Conservation (phyloP, 768 basidiomycete species). For the Tricholoma furcatifolium region DNA sequence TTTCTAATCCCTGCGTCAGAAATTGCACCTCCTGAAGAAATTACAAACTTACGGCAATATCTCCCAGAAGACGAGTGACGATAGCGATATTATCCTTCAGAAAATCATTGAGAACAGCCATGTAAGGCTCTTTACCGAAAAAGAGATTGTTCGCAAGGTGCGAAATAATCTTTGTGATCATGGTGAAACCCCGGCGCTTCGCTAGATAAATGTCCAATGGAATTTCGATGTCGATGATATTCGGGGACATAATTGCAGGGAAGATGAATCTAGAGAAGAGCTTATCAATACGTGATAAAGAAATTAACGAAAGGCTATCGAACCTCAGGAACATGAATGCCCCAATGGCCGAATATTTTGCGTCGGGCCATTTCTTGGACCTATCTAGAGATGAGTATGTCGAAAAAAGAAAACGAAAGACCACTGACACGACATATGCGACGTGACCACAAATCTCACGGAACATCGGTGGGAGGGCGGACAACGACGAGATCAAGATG, state of each 20-base stretch:
- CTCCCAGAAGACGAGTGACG: slow-evolving; percentile 75
- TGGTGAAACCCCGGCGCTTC: slow-evolving; percentile 76
- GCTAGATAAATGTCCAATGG: slow-evolving; percentile 57
- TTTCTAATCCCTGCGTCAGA: slow-evolving; percentile 28
- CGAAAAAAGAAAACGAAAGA: not conserved
- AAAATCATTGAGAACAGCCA: slow-evolving; percentile 79
- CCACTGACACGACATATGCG: slow-evolving; percentile 67
- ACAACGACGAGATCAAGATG: slow-evolving; percentile 69
- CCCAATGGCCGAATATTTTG: slow-evolving; percentile 80
- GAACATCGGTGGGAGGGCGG: slow-evolving; percentile 79
- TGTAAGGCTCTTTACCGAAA: slow-evolving; percentile 88
- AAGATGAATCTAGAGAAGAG: slow-evolving; percentile 70
- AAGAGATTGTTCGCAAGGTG: slow-evolving; percentile 93
- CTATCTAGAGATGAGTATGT: slow-evolving; percentile 27
- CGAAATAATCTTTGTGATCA: slow-evolving; percentile 90
- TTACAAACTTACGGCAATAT: slow-evolving; percentile 56
- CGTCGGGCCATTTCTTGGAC: slow-evolving; percentile 69
- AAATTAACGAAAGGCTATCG: not conserved
- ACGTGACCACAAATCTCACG: slow-evolving; percentile 87
- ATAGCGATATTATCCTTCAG: slow-evolving; percentile 65
- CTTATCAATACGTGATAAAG: not conserved
- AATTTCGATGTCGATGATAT: slow-evolving; percentile 78
- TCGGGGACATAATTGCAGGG: slow-evolving; percentile 86
- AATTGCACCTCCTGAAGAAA: not conserved
- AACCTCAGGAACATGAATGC: slow-evolving; percentile 91